Percentiles rank a stretch among this genome's conserved stretches.
Conservation (phyloP, 768 basidiomycete species). For the Russula olivacea region DNA sequence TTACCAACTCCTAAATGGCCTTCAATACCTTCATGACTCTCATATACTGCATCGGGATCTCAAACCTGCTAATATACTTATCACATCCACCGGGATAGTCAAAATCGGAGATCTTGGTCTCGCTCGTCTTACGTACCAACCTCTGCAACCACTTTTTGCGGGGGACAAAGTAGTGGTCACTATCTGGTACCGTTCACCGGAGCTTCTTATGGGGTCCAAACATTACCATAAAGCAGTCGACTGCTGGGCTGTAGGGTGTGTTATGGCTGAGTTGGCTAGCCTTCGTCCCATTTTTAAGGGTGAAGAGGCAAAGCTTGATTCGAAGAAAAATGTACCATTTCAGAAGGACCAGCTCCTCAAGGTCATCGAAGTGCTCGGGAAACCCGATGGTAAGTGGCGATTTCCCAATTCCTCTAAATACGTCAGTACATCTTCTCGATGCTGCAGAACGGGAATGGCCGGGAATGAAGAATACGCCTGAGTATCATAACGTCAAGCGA, state of each 20-base stretch:
- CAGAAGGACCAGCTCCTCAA: constrained; percentile 92
- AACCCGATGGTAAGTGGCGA: constrained; percentile 61
- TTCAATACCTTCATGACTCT: constrained; percentile 89
- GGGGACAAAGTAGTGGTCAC: constrained; percentile 99
- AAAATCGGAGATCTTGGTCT: constrained; percentile 99
- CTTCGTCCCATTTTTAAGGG: constrained; percentile 97
- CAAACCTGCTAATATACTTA: constrained; percentile 98
- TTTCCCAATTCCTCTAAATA: constrained; percentile 8
- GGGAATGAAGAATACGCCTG: constrained; percentile 76
- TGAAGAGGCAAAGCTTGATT: constrained; percentile 95
- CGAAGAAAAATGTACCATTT: constrained; percentile 96
- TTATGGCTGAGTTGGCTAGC: constrained; percentile 92
- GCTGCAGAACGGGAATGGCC: constrained; percentile 83
- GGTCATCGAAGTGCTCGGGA: constrained; percentile 94
- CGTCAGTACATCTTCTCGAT: background rate
- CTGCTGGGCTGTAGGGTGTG: constrained; percentile 97
- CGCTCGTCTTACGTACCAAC: constrained; percentile 85
- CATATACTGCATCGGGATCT: constrained; percentile 97
- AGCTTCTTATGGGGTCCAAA: constrained; percentile 91
- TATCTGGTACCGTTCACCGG: constrained; percentile 98
- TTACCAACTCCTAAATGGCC: constrained; percentile 90
- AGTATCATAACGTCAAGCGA: constrained; percentile 76
- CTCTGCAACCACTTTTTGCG: constrained; percentile 83
- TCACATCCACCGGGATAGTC: constrained; percentile 80
- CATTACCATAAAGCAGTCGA: constrained; percentile 98